Evolutionary conservation across 192 early-diverging fungal species (phyloP).

Genomic region (Gryganskiella cystojenkinii): DNA sequence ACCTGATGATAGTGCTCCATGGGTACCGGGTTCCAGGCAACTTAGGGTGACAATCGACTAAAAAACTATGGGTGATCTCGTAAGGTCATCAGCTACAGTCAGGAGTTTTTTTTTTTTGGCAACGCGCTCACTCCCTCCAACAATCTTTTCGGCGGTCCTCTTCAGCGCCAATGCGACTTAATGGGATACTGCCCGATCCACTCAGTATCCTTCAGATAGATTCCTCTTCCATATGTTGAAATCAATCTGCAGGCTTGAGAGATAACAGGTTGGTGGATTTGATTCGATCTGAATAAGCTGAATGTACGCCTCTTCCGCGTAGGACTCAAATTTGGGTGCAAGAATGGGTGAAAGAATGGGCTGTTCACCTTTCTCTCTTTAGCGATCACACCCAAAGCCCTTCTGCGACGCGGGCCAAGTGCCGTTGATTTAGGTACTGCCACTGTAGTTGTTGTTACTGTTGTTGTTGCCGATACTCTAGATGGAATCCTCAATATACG

Average conservation of each 20-base stretch:
- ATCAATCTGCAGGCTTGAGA: neutral
- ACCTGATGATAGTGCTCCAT: too few relatives aligned
- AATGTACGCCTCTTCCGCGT: constrained; percentile 12
- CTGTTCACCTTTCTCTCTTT: constrained; percentile 16
- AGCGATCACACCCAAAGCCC: constrained; percentile 22
- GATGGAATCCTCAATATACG: constrained; percentile 2
- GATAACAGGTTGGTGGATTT: constrained; percentile 1
- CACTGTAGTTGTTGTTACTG: neutral
- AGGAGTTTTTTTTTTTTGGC: neutral
- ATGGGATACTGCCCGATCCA: neutral
- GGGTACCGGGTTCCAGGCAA: too few relatives aligned
- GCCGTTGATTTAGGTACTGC: neutral
- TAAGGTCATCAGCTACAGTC: neutral
- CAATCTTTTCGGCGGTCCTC: neutral
- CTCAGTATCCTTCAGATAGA: neutral
- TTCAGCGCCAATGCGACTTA: neutral
- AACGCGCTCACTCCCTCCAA: neutral
- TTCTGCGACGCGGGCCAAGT: neutral
- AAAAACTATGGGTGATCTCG: neutral
- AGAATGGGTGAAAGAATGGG: too few relatives aligned
- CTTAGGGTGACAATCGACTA: neutral
- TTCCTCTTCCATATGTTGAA: constrained; percentile 9
- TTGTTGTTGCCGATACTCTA: neutral
- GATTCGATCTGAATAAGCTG: constrained; percentile 12
- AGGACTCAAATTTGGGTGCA: constrained; percentile 9